phyloP scores from a whole-genome alignment of 2,329 filamentous ascomycete genomes.

The Curvularia verruculosa region DNA sequence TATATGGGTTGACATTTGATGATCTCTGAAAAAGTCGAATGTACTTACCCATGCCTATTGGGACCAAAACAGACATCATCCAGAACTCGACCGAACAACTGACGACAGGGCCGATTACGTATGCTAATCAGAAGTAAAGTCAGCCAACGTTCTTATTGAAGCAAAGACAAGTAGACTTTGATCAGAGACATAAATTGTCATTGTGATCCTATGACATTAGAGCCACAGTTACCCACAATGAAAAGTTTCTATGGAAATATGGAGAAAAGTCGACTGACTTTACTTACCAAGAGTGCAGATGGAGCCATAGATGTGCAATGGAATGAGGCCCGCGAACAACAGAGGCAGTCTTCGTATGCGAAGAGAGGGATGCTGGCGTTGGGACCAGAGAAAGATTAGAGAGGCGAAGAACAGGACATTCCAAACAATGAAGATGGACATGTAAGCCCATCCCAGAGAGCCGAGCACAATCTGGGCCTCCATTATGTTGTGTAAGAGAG shows the following conservation, averaged over 20 bases:
- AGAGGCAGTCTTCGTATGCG: slow-evolving; percentile 41
- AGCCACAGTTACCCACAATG: background rate
- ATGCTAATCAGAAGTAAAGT: slow-evolving; percentile 17
- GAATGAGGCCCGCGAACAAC: slow-evolving; percentile 32
- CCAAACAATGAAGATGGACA: slow-evolving; percentile 27
- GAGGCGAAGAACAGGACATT: slow-evolving; percentile 21
- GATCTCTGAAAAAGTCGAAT: too few species aligned
- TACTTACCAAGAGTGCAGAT: slow-evolving; percentile 23
- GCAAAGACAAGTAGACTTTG: background rate
- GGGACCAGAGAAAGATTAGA: slow-evolving; percentile 29
- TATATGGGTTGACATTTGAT: background rate
- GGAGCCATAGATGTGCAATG: slow-evolving; percentile 37
- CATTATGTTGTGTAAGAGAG: slow-evolving; percentile 18
- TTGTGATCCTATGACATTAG: background rate
- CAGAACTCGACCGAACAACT: slow-evolving; percentile 40
- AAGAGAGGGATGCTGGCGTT: slow-evolving; percentile 39
- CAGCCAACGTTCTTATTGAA: background rate
- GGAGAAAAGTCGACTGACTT: background rate
- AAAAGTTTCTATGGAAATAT: background rate
- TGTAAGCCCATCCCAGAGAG: slow-evolving; percentile 26
- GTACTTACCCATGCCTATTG: slow-evolving; percentile 29
- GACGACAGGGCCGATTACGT: slow-evolving; percentile 33
- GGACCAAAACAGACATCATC: slow-evolving; percentile 43
- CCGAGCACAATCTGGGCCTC: slow-evolving; percentile 19
- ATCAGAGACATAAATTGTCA: background rate